Base-by-base conservation (phyloP, 371 early-diverging fungal species). In the Choanephora cucurbitarum region DNA sequence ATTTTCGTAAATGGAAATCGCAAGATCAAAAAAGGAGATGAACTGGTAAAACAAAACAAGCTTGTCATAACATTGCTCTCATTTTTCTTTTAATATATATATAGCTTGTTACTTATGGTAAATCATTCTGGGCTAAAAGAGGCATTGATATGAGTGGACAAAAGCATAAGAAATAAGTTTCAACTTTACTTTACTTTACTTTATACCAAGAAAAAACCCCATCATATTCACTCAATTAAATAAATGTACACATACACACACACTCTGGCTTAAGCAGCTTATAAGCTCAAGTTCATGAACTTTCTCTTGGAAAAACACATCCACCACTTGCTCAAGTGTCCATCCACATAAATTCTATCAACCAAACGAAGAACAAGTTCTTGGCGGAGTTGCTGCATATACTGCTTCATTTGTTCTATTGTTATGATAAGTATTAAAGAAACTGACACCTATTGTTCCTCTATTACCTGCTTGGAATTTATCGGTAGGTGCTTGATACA, bases 291-390 rank as follows among this genome's bases (percentile, higher is more conserved):
- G 68, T 89, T 89, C 97, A 98, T 97, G 66, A 98, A 98, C 83
- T 95, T 93, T 69, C 96, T 82, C 87, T 96, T 97, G 58, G 91
- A 85, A 80, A 98, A 98, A 67, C 92, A 88, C 87, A 96, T 84
- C 98, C 98, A 98, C 98, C 98, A 98, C 69, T 97, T 97, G 82
- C 92, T 92, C 34, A 93, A 91, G 52, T 78, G 81, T 32, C 80
- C 90, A 51, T 89, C 91, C 23, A 85, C 82, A 71, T 91, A 98
- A 28, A 96, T 77, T 44, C 81, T 81, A 21, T 86, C 85, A 3
- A 88, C 81, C 41, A 98, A 78, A 42, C 98, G 70, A 46, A 69
- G 55, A 6, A 84, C 91, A 51, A 91, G 70, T 71, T 97, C 98
- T 66, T 95, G 94, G 46, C 98, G 90, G 55, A 94, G 72, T 73